Evolutionary conservation across 129 eudicot genomes (phyloP), one percentile per base, ranked within the genome.

Genomic region (Smallanthus sonchifolius): DNA sequence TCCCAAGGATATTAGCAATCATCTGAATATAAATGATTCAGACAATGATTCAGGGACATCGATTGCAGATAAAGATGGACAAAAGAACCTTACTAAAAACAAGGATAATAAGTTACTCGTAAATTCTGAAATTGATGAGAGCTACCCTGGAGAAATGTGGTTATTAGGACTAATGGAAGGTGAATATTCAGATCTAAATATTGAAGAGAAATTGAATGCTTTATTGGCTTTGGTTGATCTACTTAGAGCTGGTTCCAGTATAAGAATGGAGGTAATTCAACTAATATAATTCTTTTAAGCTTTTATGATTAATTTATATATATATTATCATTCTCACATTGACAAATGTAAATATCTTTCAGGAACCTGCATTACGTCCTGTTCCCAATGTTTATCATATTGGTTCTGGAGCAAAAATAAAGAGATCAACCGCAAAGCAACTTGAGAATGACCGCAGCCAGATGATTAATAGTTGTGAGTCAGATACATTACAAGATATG

Each of bases 71-170:
- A 75, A 77, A 73, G 59, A 24, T 67, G 78, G 68, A 17, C 82
- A 44, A 44, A 77, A 36, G 51, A 76, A 76, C 39, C 49, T 24
- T 71, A 48, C 20, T 59, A 75, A 61, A 69, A 72, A 45, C 77
- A 81, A 60, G 40, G 81, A 48, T 54, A 70, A 47, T 61, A 80
- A 42, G 43, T 43, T 83, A 68, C 75, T 51, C 19, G 51, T 77
- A 61, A 55, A 70, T 70, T 83, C 87, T 68, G 99, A 88, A 71
- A 94, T 94, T 73, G 97, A 94, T 81, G 99, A 91, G 80, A 90
- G 99, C 84, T 82, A 88, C 70, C 88, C 93, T 5, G 97, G 98
- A 77, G 97, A 94, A 77, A 79, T 77, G 39, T 94, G 99, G 99
- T 78, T 90, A 80, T 84, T 88, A 69, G 97, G 93, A 39, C 84